Evolutionary conservation across 371 early-diverging fungal species (phyloP).

Genomic region (Nosema muscidifuracis): DNA sequence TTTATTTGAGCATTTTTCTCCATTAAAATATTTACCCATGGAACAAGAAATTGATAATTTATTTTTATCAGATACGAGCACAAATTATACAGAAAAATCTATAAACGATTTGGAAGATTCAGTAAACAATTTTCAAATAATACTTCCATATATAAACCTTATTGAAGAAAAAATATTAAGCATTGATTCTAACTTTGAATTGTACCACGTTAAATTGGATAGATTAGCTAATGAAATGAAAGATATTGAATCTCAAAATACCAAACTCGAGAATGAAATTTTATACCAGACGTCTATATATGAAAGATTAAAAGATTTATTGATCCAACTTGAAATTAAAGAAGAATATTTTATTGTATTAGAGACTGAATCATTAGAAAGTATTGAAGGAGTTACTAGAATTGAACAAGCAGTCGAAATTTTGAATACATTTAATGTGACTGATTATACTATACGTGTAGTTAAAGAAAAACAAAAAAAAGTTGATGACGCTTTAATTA

Average conservation of each 20-base stretch:
- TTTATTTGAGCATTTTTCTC: no score
- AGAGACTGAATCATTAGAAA: conserved; percentile 39
- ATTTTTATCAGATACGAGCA: conserved; percentile 4
- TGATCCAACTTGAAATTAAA: conserved; percentile 32
- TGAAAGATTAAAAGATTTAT: conserved; percentile 36
- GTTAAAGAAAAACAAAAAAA: conserved; percentile 43
- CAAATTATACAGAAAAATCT: conserved; percentile 16
- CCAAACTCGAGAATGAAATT: conserved; percentile 43
- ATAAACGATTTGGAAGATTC: conserved; percentile 23
- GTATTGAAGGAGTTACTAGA: conserved; percentile 29
- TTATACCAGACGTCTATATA: conserved; percentile 29
- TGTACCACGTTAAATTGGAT: conserved; percentile 47
- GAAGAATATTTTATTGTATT: conserved; percentile 42
- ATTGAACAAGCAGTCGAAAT: conserved; percentile 40
- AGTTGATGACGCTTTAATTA: conserved; percentile 16
- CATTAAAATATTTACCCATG: conserved; percentile 8
- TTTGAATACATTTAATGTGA: conserved; percentile 15
- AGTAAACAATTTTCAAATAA: background rate
- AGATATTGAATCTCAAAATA: conserved; percentile 44
- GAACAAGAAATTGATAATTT: conserved; percentile 51
- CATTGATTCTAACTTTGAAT: conserved; percentile 9
- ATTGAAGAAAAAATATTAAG: conserved; percentile 16
- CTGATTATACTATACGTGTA: conserved; percentile 36
- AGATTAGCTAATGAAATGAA: conserved; percentile 41
- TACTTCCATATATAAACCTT: conserved; percentile 25